Evolutionary conservation across 2,329 filamentous ascomycete genomes (phyloP), one percentile per base, ranked within the genome.

Genomic region (Aspergillus sclerotialis): DNA sequence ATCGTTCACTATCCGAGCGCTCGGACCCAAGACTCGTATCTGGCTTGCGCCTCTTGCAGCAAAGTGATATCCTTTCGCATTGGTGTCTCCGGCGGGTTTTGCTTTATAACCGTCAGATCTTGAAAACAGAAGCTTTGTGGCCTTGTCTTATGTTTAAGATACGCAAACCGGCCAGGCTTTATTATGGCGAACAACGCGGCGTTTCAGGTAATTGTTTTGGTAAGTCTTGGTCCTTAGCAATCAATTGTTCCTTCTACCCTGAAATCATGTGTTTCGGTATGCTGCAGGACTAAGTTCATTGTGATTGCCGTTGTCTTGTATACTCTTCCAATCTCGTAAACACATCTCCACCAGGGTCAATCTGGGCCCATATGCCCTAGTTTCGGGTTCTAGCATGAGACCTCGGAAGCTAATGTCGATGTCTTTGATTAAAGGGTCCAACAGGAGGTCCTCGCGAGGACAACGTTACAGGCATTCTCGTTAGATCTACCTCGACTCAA

Each of bases 391-490:
- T 37, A 34, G 34, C 52, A 48, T 39, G 28, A 40, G 26, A 33
- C 28, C 33, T 32, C 19, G 17, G 18, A 27, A 47, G 42, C 57
- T 61, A 43, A 63, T 49, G 40, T 10, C 27, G 40, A 30, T 29
- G 9, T 36, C 33, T 38, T n/a, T 23, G 19, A 7, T 23, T 23
- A 44, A 54, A 94, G 88, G 92, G 92, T 44, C 79, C 87, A 29
- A 86, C 87, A 32, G 92, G 92, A 38, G 92, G 92, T 33, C 92
- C 92, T 19, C 75, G 78, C 51, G 92, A 98, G 70, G 81, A 87
- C 60, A 92, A 89, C 58, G 83, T 86, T 15, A 95, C 90, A 0
- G 86, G 88, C 3, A 79, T 96, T 38, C 76, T 98, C 13, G 85
- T 96, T 30, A 82, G 90, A 30, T 90, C 90, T 4, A 73, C 82